Conservation (phyloP, 2,329 filamentous ascomycete genomes). For the Pseudohalonectria lignicola region DNA sequence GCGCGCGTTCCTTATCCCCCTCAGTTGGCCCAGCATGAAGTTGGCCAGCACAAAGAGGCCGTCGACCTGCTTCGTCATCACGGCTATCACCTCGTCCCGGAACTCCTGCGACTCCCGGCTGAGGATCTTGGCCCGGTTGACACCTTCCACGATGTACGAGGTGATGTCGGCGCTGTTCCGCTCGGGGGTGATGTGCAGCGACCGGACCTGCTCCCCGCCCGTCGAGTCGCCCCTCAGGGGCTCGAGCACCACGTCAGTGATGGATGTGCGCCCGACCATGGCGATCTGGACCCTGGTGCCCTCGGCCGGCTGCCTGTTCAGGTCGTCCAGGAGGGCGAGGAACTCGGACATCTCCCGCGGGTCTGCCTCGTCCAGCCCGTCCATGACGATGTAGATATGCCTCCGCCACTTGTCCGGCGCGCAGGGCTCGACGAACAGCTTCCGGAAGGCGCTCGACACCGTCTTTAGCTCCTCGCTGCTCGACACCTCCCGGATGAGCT, state of each 20-base stretch:
- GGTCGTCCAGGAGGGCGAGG: constrained; percentile 1
- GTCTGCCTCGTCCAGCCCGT: constrained; percentile 3
- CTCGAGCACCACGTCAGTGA: neutral
- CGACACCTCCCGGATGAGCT: neutral
- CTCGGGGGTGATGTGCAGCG: constrained; percentile 1
- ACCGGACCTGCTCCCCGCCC: neutral
- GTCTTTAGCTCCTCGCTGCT: constrained; percentile 3
- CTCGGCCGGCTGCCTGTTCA: constrained; percentile 1
- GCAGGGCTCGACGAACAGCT: constrained; percentile 1
- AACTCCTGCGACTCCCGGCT: neutral
- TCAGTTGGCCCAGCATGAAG: constrained; percentile 2
- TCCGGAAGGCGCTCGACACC: constrained; percentile 1
- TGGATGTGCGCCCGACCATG: constrained; percentile 2
- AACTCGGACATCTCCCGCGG: constrained; percentile 1
- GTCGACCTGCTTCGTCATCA: constrained; percentile 1
- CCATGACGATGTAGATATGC: constrained; percentile 1
- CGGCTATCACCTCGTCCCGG: neutral
- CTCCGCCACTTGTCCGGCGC: constrained; percentile 1
- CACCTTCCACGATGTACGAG: constrained; percentile 1
- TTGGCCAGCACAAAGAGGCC: constrained; percentile 3
- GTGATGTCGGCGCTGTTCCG: constrained; percentile 1
- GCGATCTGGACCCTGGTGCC: constrained; percentile 2
- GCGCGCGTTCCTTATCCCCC: neutral
- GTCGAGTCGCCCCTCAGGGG: neutral
- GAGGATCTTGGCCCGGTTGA: neutral